phyloP scores from a whole-genome alignment of 73 alveolate species.

The Paramecium pentaurelia region DNA sequence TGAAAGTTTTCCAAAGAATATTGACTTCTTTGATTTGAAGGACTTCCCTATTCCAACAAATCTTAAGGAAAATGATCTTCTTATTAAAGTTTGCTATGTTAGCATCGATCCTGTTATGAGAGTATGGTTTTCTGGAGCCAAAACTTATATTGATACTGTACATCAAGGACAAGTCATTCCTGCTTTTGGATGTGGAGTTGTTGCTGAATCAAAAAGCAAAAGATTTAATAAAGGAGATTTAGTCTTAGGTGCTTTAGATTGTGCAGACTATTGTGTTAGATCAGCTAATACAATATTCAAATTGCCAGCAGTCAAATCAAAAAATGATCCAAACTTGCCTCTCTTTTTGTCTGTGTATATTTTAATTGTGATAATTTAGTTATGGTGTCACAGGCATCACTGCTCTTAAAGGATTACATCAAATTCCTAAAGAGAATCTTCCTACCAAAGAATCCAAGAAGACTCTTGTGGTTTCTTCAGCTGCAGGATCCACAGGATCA shows the following conservation, averaged over 20 bases:
- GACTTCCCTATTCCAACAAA: conserved; percentile 17
- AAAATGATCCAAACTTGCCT: conserved; percentile 8
- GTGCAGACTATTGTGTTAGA: conserved; percentile 45
- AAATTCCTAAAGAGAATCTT: not conserved
- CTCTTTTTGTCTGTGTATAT: conserved; percentile 4
- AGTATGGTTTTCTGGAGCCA: conserved; percentile 61
- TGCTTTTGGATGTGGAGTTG: conserved; percentile 49
- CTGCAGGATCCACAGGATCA: conserved; percentile 61
- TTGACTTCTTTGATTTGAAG: not conserved
- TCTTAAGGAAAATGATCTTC: conserved; percentile 19
- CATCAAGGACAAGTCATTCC: conserved; percentile 49
- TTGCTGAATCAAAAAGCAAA: conserved; percentile 6
- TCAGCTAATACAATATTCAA: conserved; percentile 26
- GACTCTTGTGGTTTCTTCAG: conserved; percentile 49
- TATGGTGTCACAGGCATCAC: conserved; percentile 49
- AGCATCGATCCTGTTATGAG: conserved; percentile 61
- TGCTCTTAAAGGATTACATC: conserved; percentile 15
- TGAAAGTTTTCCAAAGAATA: not conserved
- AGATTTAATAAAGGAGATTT: conserved; percentile 29
- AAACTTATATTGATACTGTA: conserved; percentile 44
- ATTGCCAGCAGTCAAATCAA: conserved; percentile 10
- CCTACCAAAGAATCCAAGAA: conserved; percentile 8
- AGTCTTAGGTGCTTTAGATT: conserved; percentile 34
- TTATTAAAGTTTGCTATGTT: conserved; percentile 21
- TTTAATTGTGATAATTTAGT: not conserved